Base-by-base conservation (phyloP, 2,329 filamentous ascomycete genomes). In the Xylariaceae sp. region DNA sequence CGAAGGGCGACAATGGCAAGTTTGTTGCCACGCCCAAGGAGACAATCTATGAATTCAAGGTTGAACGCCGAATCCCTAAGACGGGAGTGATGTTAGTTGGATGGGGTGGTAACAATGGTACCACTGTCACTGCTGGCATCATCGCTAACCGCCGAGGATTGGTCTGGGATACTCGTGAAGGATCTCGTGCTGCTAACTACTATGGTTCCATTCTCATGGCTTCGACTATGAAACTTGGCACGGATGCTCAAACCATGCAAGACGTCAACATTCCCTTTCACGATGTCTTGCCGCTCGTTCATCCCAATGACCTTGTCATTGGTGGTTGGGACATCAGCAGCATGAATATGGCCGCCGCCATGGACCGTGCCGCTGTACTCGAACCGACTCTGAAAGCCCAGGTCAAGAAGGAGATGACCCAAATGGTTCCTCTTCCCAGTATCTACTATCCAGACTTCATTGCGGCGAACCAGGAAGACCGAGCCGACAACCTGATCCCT, bases 391-490 rank as follows among this genome's bases (percentile, higher is more conserved):
- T 99, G 66, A 99, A 99, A 82, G 76, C 79, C 51, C 82, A 89
- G 66, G 88, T 99, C 64, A 87, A 85, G 75, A 96, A 97, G 81
- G 90, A 97, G 76, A 93, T 97, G 91, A 77, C 85, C 56, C 78
- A 79, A 63, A 89, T 97, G 85, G 86, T 87, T 63, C 94, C 94
- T 31, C 83, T 97, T 58, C 93, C 91, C 19, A 93, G 89, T 73
- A 88, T 97, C 75, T 99, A 99, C 83, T 99, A 99, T 73, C 94
- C 94, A 1, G 94, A 97, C 75, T 99, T 99, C 79, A 99, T 99
- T 68, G 94, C 94, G 61, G 89, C 94, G 70, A 99, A 99, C 78
- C 94, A 99, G 77, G 92, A 94, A 73, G 91, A 92, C 68, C 89
- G 94, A 66, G 94, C 93, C 60, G 91, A 99, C 76, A 97, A 99